Evolutionary conservation across 1,284 basidiomycete species (phyloP).

Genomic region (Cutaneotrichosporon dermatis): DNA sequence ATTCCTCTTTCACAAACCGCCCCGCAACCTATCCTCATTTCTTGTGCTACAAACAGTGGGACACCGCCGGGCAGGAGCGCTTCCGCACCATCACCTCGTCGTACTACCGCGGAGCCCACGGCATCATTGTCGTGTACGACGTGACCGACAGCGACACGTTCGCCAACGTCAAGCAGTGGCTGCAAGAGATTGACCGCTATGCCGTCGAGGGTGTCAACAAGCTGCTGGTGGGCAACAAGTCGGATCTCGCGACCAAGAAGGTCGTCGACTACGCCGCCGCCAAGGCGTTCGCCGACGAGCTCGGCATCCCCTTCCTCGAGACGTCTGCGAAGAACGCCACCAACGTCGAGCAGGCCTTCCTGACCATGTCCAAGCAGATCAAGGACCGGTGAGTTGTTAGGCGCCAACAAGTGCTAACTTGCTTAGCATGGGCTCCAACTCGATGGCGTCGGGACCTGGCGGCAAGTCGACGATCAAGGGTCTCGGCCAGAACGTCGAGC

Average conservation of each 20-base stretch:
- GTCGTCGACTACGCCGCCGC: conserved; percentile 96
- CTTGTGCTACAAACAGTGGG: conserved; percentile 63
- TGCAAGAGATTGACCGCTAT: conserved; percentile 98
- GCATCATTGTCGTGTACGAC: conserved; percentile 98
- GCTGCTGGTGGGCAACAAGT: conserved; percentile 96
- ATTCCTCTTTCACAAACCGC: conserved; percentile 15
- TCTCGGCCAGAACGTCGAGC: conserved; percentile 70
- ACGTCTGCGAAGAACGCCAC: conserved; percentile 98
- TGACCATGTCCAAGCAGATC: conserved; percentile 99
- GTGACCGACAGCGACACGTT: conserved; percentile 89
- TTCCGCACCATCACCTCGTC: conserved; percentile 97
- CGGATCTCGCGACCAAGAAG: conserved; percentile 95
- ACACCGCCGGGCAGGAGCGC: conserved; percentile 95
- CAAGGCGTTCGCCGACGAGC: conserved; percentile 96
- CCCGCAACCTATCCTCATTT: conserved; percentile 17
- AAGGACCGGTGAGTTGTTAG: conserved; percentile 69
- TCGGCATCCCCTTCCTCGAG: conserved; percentile 94
- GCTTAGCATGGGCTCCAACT: conserved; percentile 56
- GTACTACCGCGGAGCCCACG: conserved; percentile 91
- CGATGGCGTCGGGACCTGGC: conserved; percentile 50
- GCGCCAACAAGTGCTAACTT: too few relatives aligned
- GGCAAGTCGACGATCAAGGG: conserved; percentile 53
- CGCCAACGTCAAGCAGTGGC: conserved; percentile 98
- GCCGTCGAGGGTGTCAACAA: conserved; percentile 99
- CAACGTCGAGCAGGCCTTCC: conserved; percentile 98